phyloP scores from a whole-genome alignment of 305 asterid genomes.

The Fraxinus velutina region DNA sequence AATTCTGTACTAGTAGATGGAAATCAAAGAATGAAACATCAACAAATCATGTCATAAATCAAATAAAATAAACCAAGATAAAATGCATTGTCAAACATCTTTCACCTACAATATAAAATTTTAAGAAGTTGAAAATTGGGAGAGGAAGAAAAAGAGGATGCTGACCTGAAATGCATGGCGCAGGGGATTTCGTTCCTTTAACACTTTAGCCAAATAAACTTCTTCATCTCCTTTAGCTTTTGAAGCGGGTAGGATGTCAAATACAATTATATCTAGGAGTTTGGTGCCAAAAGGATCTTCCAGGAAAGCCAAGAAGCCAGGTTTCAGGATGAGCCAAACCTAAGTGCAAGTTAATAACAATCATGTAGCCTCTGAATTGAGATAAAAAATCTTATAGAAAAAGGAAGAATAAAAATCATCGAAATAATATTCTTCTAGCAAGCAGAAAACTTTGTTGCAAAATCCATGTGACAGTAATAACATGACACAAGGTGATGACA shows the following conservation, averaged over 20 bases:
- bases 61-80: background rate
- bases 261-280: constrained; percentile 70
- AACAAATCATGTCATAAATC: background rate
- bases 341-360: constrained; percentile 33
- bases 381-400: background rate
- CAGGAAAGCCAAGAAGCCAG: constrained; percentile 87
- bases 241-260: constrained; percentile 58
- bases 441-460: constrained; percentile 2
- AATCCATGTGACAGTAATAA: background rate
- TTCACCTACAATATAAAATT: constrained; percentile 12
- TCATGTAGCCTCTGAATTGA: constrained; percentile 15
- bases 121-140: constrained; percentile 2
- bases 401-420: background rate
- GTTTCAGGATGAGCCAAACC: constrained; percentile 96
- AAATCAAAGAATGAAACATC: background rate
- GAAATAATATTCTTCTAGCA: constrained; percentile 3
- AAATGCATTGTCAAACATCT: background rate
- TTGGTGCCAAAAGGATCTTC: constrained; percentile 66
- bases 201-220: constrained; percentile 52
- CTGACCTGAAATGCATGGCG: constrained; percentile 79
- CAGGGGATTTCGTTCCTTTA: constrained; percentile 62
- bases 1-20: background rate
- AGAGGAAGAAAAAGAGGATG: constrained; percentile 21
- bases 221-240: constrained; percentile 43
- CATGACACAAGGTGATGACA: background rate